phyloP scores from a whole-genome alignment of 2,329 filamentous ascomycete genomes.

The Capronia epimyces region DNA sequence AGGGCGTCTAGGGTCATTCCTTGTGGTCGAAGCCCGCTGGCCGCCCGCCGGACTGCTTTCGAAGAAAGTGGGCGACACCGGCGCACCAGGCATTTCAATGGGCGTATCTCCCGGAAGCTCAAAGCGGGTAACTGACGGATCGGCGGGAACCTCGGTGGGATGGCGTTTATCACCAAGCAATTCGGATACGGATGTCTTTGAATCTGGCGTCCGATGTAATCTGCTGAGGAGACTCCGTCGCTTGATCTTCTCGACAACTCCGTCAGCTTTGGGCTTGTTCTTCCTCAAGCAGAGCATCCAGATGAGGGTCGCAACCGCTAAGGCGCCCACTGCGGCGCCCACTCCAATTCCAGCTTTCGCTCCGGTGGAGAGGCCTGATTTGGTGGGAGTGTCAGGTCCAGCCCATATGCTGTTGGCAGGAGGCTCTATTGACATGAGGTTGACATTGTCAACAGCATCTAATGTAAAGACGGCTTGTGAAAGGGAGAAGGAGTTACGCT shows the following conservation, averaged over 20 bases:
- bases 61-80: slow-evolving; percentile 23
- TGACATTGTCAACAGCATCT: slow-evolving; percentile 53
- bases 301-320: slow-evolving; percentile 18
- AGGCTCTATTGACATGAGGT: slow-evolving; percentile 28
- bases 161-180: slow-evolving; percentile 29
- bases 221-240: slow-evolving; percentile 16
- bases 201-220: slow-evolving; percentile 15
- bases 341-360: slow-evolving; percentile 32
- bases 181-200: slow-evolving; percentile 27
- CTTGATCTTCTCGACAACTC: slow-evolving; percentile 16
- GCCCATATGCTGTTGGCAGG: slow-evolving; percentile 25
- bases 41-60: slow-evolving; percentile 6
- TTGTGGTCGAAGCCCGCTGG: slow-evolving; percentile 6
- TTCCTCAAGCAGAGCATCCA: slow-evolving; percentile 24
- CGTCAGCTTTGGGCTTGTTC: slow-evolving; percentile 2
- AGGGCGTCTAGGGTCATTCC: slow-evolving; percentile 24
- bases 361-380: slow-evolving; percentile 28
- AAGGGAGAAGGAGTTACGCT: slow-evolving; percentile 35
- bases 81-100: slow-evolving; percentile 28
- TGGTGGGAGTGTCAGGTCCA: slow-evolving; percentile 6
- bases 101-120: slow-evolving; percentile 24
- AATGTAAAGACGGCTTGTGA: slow-evolving; percentile 33
- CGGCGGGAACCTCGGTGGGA: slow-evolving; percentile 29
- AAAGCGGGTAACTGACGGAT: slow-evolving; percentile 25
- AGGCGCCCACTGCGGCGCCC: slow-evolving; percentile 23